Base-by-base conservation (phyloP, 768 basidiomycete species). In the Kwoniella bestiolae region DNA sequence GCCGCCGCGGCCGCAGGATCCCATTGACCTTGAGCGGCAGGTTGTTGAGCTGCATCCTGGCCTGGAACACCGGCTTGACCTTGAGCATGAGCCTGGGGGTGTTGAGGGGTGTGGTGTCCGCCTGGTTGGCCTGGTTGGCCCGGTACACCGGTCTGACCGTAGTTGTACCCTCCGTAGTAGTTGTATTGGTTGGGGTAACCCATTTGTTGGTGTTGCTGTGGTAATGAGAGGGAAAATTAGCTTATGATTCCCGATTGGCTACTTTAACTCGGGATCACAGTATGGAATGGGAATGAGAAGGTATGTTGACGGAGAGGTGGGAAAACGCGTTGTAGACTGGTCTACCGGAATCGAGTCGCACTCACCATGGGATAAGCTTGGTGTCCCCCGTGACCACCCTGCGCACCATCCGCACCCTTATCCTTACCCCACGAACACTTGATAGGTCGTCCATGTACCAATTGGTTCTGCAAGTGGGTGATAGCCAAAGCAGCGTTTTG, bases 371-470 rank as follows among this genome's bases (percentile, higher is more conserved):
- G 89, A 66, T 86, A 90, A 78, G 29, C 34, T 12, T 60, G 69
- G 44, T 65, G 70, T 35, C 47, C 66, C 51, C 51, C 85, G 26
- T 86, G 84, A 60, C 84, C 83, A 26, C 85, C 86, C 34, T 87
- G 90, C 79, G 90, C 89, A 67, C 67, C 74, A 21, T 65, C 70
- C 16, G 72, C 56, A 23, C 63, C 63, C 49, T 77, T 86, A 80
- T 97, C 95, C 82, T 97, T 98, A 62, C 96, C 96, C 96, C 96
- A 99, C 75, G 92, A 93, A 82, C 92, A 95, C 83, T 97, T 98
- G 85, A 98, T 92, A 7, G 94, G 93, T 41, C 96, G 84, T 52
- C 95, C 95, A 71, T 99, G 96, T 28, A 99, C 92, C 86, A 93
- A 91, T 83, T 94, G 91, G 59, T 95, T 94, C 81, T 95, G 92